Conservation (phyloP, 2,329 filamentous ascomycete genomes). For the Colletotrichum camelliae region DNA sequence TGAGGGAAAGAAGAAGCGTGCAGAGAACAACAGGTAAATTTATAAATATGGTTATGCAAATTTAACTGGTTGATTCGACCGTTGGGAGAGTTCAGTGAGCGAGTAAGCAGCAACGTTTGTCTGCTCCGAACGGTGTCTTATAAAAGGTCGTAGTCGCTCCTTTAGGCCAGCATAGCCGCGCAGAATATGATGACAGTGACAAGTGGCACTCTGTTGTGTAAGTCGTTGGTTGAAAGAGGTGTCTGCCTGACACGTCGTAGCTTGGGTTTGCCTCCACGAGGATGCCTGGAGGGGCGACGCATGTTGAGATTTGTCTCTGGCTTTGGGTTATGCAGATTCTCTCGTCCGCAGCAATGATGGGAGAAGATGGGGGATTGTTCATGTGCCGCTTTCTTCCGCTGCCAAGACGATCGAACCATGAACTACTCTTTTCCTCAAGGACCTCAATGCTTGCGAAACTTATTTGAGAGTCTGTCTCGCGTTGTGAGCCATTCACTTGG, state of each 20-base stretch:
- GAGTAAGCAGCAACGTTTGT: too few relatives aligned
- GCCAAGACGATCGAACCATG: not conserved
- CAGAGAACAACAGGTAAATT: too few relatives aligned
- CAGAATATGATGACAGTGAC: not conserved
- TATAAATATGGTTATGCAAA: too few relatives aligned
- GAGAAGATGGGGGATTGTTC: not conserved
- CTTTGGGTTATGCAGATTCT: not conserved
- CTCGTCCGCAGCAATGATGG: not conserved
- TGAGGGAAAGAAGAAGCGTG: too few relatives aligned
- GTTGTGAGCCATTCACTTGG: not conserved
- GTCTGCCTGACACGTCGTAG: not conserved
- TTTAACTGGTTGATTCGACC: too few relatives aligned
- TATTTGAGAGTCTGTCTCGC: not conserved
- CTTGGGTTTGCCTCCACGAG: not conserved
- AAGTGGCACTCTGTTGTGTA: too few relatives aligned
- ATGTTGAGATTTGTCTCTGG: not conserved
- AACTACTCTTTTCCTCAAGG: not conserved
- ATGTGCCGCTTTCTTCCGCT: not conserved
- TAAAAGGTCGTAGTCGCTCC: not conserved
- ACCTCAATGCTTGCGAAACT: not conserved
- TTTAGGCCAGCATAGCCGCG: not conserved
- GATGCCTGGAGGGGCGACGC: fast-evolving
- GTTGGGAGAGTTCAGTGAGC: too few relatives aligned
- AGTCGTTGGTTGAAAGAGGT: not conserved
- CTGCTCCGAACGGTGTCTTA: too few relatives aligned